phyloP scores from a whole-genome alignment of 2,329 filamentous ascomycete genomes.

The Neonectria magnoliae region DNA sequence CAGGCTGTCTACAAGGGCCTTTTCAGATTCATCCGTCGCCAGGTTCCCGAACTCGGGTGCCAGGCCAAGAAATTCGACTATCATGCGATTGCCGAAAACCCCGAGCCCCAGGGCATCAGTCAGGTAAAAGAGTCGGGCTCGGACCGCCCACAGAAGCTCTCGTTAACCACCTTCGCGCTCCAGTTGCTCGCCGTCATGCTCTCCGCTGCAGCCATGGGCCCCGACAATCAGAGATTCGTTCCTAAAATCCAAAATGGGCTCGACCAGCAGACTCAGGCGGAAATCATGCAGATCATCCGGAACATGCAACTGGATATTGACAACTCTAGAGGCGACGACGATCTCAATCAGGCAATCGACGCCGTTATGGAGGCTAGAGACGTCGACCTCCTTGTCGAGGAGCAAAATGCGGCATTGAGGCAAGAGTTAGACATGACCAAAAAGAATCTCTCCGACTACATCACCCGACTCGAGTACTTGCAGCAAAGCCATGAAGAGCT shows the following conservation, averaged over 20 bases:
- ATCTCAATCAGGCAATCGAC: slow-evolving; percentile 52
- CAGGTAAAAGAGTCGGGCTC: slow-evolving; percentile 52
- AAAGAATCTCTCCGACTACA: slow-evolving; percentile 68
- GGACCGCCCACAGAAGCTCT: slow-evolving; percentile 26
- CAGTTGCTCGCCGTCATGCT: slow-evolving; percentile 72
- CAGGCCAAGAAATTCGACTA: slow-evolving; percentile 65
- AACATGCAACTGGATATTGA: slow-evolving; percentile 52
- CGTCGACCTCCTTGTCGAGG: slow-evolving; percentile 66
- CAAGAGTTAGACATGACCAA: slow-evolving; percentile 63
- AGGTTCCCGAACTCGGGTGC: slow-evolving; percentile 61
- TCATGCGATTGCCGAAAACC: slow-evolving; percentile 66
- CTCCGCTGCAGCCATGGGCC: slow-evolving; percentile 67
- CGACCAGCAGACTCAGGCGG: slow-evolving; percentile 54
- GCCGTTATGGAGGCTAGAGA: slow-evolving; percentile 59
- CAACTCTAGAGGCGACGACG: slow-evolving; percentile 50
- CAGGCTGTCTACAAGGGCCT: slow-evolving; percentile 65
- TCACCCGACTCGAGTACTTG: slow-evolving; percentile 68
- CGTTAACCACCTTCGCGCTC: slow-evolving; percentile 46
- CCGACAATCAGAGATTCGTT: slow-evolving; percentile 65
- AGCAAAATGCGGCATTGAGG: slow-evolving; percentile 61
- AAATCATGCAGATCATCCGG: slow-evolving; percentile 58
- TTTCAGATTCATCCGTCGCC: slow-evolving; percentile 64
- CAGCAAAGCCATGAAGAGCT: slow-evolving; percentile 72
- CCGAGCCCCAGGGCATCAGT: slow-evolving; percentile 63
- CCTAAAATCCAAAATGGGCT: slow-evolving; percentile 54